phyloP scores from a whole-genome alignment of 1,139 yeast genomes.

The Diutina scorzettiae region DNA sequence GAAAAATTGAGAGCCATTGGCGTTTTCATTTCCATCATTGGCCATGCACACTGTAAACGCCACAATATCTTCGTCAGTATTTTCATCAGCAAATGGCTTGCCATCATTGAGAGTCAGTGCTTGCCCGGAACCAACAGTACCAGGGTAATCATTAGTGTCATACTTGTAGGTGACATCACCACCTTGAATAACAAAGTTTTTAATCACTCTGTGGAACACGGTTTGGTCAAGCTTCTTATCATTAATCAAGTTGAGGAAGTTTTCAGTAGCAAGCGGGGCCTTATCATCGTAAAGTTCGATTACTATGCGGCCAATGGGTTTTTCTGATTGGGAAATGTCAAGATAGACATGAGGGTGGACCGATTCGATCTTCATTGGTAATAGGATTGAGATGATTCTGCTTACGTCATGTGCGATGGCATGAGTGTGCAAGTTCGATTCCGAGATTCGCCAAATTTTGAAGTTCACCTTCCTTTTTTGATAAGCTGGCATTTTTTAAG shows the following conservation, averaged over 20 bases:
- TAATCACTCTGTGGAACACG: slow-evolving; percentile 56
- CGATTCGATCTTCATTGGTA: slow-evolving; percentile 22
- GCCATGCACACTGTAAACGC: slow-evolving; percentile 63
- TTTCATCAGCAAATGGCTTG: slow-evolving; percentile 50
- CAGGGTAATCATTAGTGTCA: slow-evolving; percentile 21
- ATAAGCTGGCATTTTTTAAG: too few relatives aligned
- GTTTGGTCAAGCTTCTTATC: slow-evolving; percentile 22
- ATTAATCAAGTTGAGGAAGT: slow-evolving; percentile 32
- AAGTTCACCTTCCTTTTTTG: too few relatives aligned
- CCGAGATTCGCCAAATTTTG: too few relatives aligned
- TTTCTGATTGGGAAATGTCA: slow-evolving; percentile 42
- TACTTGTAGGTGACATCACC: slow-evolving; percentile 46
- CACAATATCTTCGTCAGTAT: slow-evolving; percentile 26
- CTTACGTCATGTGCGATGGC: background rate
- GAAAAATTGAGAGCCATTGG: slow-evolving; percentile 71
- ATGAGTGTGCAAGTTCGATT: too few relatives aligned
- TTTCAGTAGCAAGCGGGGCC: slow-evolving; percentile 51
- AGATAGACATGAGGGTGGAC: slow-evolving; percentile 33
- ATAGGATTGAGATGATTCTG: background rate
- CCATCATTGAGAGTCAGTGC: slow-evolving; percentile 28
- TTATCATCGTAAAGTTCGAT: slow-evolving; percentile 36
- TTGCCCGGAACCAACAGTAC: slow-evolving; percentile 40
- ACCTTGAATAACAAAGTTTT: slow-evolving; percentile 71
- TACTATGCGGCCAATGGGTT: slow-evolving; percentile 50
- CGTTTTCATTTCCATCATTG: slow-evolving; percentile 41